Evolutionary conservation across 2,329 filamentous ascomycete species (phyloP), one percentile per base, ranked within the genome.

Genomic region (Monascus ruber): DNA sequence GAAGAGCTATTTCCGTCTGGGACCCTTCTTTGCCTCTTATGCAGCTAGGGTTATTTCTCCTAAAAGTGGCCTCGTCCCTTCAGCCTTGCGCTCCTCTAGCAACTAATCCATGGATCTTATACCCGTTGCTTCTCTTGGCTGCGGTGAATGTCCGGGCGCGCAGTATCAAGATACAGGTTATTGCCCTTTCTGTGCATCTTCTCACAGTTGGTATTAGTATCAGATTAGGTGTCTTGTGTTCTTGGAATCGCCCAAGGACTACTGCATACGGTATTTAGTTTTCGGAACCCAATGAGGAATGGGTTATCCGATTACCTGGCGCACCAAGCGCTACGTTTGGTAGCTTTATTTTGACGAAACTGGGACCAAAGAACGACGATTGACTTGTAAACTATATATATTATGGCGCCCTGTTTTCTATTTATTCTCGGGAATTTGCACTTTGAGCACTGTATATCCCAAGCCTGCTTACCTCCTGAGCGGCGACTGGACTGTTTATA

Each of bases 81-180:
- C 70, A 73, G 35, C 74, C 81, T 1, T 94, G 87, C 58, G 77
- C 77, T 56, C 86, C 86, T 0, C 79, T 79, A 41, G 77, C 78
- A 33, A 70, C 76, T n/a, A 79, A 73, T 34, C 66, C 76, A 5
- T 74, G 74, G 58, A 62, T 87, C 4, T 69, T 77, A 4, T 79
- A 81, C 47, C 77, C 82, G 3, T 65, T 94, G 2, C 63, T 93
- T 4, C 61, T 73, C 3, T 58, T 89, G 5, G 85, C 85, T 6
- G 76, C 74, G 1, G 50, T 86, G 8, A 85, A 88, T 46, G 59
- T 75, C 10, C 45, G 64, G 7, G 43, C 47, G 1, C 58, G 59
- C 33, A 60, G 62, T 8, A 37, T 62, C 34, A 48, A 49, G 32
- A 42, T 60, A 7, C 70, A 70, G 35, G 29, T 63, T 3, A 26